phyloP scores from a whole-genome alignment of 331 rosid genomes.

The Stylosanthes scabra region DNA sequence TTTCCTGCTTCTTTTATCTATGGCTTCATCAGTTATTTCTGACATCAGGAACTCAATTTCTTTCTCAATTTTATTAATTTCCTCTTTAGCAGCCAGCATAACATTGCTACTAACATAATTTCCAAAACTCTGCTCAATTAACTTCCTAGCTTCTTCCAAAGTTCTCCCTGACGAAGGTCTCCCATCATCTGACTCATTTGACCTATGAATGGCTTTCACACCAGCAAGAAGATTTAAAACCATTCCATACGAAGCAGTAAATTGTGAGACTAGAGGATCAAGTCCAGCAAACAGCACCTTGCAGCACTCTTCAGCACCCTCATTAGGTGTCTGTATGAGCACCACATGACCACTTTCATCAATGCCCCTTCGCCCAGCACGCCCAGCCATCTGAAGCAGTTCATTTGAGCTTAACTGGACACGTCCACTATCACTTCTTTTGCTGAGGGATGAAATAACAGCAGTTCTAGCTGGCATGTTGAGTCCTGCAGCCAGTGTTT shows the following conservation, averaged over 20 bases:
- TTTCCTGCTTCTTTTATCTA: slow-evolving; percentile 81
- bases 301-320: slow-evolving; percentile 97
- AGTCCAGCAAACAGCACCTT: slow-evolving; percentile 91
- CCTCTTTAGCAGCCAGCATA: slow-evolving; percentile 96
- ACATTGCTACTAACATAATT: slow-evolving; percentile 96
- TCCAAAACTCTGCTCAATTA: slow-evolving; percentile 98
- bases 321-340: slow-evolving; percentile 81
- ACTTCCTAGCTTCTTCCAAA: slow-evolving; percentile 95
- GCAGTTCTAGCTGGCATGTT: slow-evolving; percentile 99
- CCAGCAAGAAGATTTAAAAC: slow-evolving; percentile 95
- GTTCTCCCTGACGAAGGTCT: slow-evolving; percentile 65
- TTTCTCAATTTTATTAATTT: slow-evolving; percentile 68
- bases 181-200: slow-evolving; percentile 59
- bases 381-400: slow-evolving; percentile 99
- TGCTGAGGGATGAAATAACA: slow-evolving; percentile 88
- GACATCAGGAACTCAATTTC: slow-evolving; percentile 71
- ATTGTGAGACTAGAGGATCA: slow-evolving; percentile 95
- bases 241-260: slow-evolving; percentile 98
- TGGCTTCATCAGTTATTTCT: slow-evolving; percentile 84
- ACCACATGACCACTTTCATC: slow-evolving; percentile 90
- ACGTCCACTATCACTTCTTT: slow-evolving; percentile 81
- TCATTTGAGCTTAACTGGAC: slow-evolving; percentile 76
- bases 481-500: slow-evolving; percentile 97
- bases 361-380: slow-evolving; percentile 98
- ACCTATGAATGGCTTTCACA: slow-evolving; percentile 72